Evolutionary conservation across 768 basidiomycete species (phyloP).

Genomic region (Punctularia strigosozonata): DNA sequence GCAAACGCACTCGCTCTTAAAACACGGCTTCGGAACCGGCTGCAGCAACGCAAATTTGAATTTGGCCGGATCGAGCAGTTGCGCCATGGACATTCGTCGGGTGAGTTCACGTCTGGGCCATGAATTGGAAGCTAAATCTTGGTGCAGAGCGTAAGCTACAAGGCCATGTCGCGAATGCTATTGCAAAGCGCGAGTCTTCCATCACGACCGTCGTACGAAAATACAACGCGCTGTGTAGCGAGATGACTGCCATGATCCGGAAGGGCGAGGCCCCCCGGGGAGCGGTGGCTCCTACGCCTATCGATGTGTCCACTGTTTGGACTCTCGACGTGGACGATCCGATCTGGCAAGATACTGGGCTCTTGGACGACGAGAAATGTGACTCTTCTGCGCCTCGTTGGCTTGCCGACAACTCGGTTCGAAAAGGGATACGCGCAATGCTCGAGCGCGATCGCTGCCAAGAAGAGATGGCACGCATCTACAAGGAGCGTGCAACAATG

Average conservation of each 20-base stretch:
- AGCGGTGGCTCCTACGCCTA: constrained; percentile 13
- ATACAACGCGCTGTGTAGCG: constrained; percentile 19
- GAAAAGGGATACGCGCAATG: constrained; percentile 8
- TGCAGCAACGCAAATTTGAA: constrained; percentile 12
- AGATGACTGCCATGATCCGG: constrained; percentile 12
- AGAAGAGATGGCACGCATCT: constrained; percentile 15
- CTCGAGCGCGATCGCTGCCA: constrained; percentile 13
- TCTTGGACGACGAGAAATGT: constrained; percentile 11
- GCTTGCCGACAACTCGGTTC: constrained; percentile 10
- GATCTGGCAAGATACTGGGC: constrained; percentile 24
- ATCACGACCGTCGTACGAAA: constrained; percentile 13
- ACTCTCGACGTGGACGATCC: constrained; percentile 23
- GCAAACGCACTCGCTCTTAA: constrained; percentile 15
- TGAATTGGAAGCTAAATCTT: too few relatives aligned
- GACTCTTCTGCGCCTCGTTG: constrained; percentile 6
- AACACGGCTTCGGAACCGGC: constrained; percentile 6
- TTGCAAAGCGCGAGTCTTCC: constrained; percentile 16
- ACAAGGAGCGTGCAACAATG: constrained; percentile 10
- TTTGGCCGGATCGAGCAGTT: constrained; percentile 9
- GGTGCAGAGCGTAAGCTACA: constrained; percentile 13
- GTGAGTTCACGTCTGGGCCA: too few relatives aligned
- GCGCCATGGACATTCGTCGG: too few relatives aligned
- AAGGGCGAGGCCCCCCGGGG: constrained; percentile 12
- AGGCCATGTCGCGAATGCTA: constrained; percentile 14
- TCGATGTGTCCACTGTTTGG: constrained; percentile 15